Conservation (phyloP, 768 basidiomycete genomes). For the Trametopsis cervina region DNA sequence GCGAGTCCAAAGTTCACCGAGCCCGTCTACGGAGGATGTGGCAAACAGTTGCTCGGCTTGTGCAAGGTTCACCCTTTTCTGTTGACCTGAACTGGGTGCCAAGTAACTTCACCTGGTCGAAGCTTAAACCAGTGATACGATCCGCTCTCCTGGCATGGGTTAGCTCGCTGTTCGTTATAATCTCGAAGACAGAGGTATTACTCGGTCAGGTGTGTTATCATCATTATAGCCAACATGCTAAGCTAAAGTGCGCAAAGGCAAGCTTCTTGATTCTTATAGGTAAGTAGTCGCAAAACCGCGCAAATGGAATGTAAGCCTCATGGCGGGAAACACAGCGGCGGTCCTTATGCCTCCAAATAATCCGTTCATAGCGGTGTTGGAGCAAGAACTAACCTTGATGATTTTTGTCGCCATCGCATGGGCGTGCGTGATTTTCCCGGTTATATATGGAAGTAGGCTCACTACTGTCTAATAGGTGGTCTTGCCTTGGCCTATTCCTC, state of each 20-base stretch:
- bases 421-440: slow-evolving; percentile 45
- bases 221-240: too few relatives aligned
- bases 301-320: too few relatives aligned
- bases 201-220: slow-evolving; percentile 49
- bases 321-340: slow-evolving; percentile 40
- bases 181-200: slow-evolving; percentile 37
- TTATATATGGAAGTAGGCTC: neutral
- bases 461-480: slow-evolving; percentile 40
- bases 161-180: slow-evolving; percentile 49
- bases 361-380: slow-evolving; percentile 60
- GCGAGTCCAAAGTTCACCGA: too few relatives aligned
- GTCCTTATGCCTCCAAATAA: slow-evolving; percentile 64
- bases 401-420: slow-evolving; percentile 42
- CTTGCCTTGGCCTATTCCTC: slow-evolving; percentile 55
- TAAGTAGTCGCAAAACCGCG: slow-evolving; percentile 22
- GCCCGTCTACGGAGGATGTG: too few relatives aligned
- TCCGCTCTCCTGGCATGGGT: slow-evolving; percentile 59
- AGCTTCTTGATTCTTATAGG: slow-evolving; percentile 60
- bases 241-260: slow-evolving; percentile 34
- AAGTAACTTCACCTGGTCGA: slow-evolving; percentile 48
- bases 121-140: slow-evolving; percentile 57
- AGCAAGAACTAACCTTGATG: slow-evolving; percentile 54
- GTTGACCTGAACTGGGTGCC: slow-evolving; percentile 45
- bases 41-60: neutral
- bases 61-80: slow-evolving; percentile 16